A percentile compares a stretch with the other conserved stretches of the same genome.
These are phyloP conservation scores for Bodo saltans DNA, from an alignment of 78 protist species.

Conservation along the genomic window DNA sequence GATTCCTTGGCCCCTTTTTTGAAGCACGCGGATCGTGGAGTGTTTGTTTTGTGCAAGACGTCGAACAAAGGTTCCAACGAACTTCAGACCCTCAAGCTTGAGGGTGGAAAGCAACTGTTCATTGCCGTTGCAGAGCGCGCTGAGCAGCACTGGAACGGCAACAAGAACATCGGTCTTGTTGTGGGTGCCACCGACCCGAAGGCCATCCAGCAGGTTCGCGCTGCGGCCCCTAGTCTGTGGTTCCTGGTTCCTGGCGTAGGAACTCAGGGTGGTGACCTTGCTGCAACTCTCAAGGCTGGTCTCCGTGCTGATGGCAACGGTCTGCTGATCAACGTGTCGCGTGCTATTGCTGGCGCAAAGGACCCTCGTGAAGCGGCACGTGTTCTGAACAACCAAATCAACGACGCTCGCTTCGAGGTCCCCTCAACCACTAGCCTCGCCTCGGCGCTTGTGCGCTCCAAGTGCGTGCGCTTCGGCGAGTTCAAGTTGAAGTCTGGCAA, in stretches of 20 bases:
- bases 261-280: background rate
- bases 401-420: background rate
- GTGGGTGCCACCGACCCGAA: background rate
- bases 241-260: background rate
- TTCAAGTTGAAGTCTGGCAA: conserved; percentile 75
- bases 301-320: background rate
- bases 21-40: background rate
- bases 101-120: background rate
- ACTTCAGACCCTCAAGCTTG: background rate
- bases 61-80: background rate
- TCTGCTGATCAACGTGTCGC: background rate
- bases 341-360: background rate
- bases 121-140: background rate
- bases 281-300: background rate
- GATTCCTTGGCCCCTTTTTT: background rate
- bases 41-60: background rate
- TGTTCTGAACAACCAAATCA: background rate
- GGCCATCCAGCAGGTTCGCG: background rate
- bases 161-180: background rate
- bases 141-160: background rate
- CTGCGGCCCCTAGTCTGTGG: background rate
- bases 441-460: background rate
- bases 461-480: conserved; percentile 18
- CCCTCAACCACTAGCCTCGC: background rate
- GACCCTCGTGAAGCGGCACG: background rate